These are phyloP conservation scores for Leucocoprinus birnbaumii DNA, from an alignment of 768 basidiomycete genomes.

Conservation along the genomic window DNA sequence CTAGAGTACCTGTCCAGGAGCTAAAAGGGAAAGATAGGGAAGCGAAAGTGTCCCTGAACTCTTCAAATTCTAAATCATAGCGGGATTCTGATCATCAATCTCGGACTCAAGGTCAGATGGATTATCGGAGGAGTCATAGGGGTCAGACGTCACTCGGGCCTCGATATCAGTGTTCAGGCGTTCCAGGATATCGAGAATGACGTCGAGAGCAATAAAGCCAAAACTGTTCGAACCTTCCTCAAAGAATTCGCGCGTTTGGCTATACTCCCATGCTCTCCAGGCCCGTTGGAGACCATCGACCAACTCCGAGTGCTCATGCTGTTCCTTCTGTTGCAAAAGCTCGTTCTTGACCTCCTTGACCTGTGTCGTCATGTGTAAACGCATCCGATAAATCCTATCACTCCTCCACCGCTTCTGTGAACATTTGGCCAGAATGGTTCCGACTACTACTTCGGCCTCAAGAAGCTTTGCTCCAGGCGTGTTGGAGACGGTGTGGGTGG, in stretches of 20 bases:
- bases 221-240: conserved; percentile 63
- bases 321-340: conserved; percentile 22
- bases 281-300: conserved; percentile 42
- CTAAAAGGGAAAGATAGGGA: not conserved
- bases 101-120: conserved; percentile 4
- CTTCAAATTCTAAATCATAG: conserved; percentile 1
- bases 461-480: conserved; percentile 50
- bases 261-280: conserved; percentile 67
- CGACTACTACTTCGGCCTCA: conserved; percentile 75
- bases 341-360: conserved; percentile 39
- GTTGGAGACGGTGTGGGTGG: conserved; percentile 63
- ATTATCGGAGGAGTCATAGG: not conserved
- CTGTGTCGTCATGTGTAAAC: conserved; percentile 48
- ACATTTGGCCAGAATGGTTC: conserved; percentile 72
- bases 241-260: conserved; percentile 24
- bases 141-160: not conserved
- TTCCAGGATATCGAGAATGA: conserved; percentile 59
- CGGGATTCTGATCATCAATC: not conserved
- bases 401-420: conserved; percentile 57
- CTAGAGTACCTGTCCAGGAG: not conserved
- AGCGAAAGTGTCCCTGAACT: not conserved
- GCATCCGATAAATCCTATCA: conserved; percentile 62
- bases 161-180: conserved; percentile 16
- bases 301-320: conserved; percentile 25
- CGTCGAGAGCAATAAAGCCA: conserved; percentile 58